These are phyloP conservation scores for Pleurotus djamor DNA, from an alignment of 768 basidiomycete genomes.

Conservation along the genomic window DNA sequence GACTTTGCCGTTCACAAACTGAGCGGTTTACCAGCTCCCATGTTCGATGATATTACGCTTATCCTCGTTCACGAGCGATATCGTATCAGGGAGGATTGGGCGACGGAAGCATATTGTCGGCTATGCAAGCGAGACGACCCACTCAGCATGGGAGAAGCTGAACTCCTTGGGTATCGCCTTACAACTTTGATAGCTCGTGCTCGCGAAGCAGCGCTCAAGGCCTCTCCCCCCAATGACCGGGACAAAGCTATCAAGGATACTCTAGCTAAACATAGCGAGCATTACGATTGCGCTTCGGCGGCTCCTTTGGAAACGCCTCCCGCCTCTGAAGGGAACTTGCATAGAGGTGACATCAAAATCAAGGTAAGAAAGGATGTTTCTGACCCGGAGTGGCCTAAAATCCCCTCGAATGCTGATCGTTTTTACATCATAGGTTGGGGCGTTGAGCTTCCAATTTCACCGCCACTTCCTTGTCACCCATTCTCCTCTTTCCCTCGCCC, in stretches of 20 bases:
- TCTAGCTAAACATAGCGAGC: too few relatives aligned
- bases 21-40: background rate
- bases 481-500: too few relatives aligned
- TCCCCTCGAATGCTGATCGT: too few relatives aligned
- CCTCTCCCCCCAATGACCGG: background rate
- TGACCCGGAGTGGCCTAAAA: too few relatives aligned
- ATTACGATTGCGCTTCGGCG: too few relatives aligned
- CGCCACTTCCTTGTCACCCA: too few relatives aligned
- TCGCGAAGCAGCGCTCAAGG: slow-evolving; percentile 2
- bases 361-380: too few relatives aligned
- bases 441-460: too few relatives aligned
- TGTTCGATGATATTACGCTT: background rate
- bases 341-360: too few relatives aligned
- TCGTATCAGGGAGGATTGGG: background rate
- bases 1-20: background rate
- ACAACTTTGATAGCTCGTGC: slow-evolving; percentile 7
- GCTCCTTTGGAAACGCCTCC: too few relatives aligned
- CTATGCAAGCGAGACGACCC: slow-evolving; percentile 30
- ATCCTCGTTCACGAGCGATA: background rate
- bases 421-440: too few relatives aligned
- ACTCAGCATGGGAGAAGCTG: slow-evolving; percentile 24
- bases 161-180: slow-evolving; percentile 22
- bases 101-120: slow-evolving; percentile 25
- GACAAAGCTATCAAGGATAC: background rate
- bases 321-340: too few relatives aligned